Percentiles rank a stretch among this genome's conserved stretches.
These are phyloP conservation scores for Boletus rufocinnamomeus DNA, from an alignment of 768 basidiomycete genomes.

Conservation along the genomic window DNA sequence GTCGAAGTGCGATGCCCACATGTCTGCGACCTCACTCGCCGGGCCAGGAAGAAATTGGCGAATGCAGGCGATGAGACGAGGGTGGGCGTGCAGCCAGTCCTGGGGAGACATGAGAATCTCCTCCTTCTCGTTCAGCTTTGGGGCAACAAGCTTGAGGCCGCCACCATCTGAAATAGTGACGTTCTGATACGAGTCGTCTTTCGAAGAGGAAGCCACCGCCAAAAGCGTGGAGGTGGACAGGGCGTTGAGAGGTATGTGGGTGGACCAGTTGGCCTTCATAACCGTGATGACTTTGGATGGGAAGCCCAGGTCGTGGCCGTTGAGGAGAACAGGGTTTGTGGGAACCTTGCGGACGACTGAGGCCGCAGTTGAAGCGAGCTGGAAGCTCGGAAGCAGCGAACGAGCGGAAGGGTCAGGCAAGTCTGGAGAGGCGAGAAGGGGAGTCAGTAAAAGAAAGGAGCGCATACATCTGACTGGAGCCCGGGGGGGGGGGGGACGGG, in stretches of 20 bases:
- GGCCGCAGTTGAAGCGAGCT: too few relatives aligned
- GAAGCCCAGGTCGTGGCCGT: not conserved
- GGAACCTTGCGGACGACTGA: too few relatives aligned
- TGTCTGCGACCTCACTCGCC: not conserved
- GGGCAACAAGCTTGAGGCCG: too few relatives aligned
- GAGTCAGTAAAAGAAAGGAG: too few relatives aligned
- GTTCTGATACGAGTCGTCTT: too few relatives aligned
- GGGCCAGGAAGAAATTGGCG: not conserved
- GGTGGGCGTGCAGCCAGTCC: not conserved
- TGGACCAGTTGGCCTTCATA: not conserved
- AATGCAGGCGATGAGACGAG: not conserved
- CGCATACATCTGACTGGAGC: too few relatives aligned
- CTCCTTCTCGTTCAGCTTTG: not conserved
- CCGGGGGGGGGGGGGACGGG: too few relatives aligned
- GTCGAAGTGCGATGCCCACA: not conserved
- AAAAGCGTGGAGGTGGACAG: not conserved
- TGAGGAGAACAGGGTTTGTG: not conserved
- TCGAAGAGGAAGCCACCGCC: not conserved
- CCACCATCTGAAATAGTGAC: too few relatives aligned
- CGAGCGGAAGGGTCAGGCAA: too few relatives aligned
- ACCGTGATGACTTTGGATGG: not conserved
- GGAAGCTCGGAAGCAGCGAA: too few relatives aligned
- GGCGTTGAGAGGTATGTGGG: not conserved
- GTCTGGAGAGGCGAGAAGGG: too few relatives aligned
- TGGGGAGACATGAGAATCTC: not conserved